Base-by-base conservation (phyloP, 768 basidiomycete species). In the Rhizopogon salebrosus region DNA sequence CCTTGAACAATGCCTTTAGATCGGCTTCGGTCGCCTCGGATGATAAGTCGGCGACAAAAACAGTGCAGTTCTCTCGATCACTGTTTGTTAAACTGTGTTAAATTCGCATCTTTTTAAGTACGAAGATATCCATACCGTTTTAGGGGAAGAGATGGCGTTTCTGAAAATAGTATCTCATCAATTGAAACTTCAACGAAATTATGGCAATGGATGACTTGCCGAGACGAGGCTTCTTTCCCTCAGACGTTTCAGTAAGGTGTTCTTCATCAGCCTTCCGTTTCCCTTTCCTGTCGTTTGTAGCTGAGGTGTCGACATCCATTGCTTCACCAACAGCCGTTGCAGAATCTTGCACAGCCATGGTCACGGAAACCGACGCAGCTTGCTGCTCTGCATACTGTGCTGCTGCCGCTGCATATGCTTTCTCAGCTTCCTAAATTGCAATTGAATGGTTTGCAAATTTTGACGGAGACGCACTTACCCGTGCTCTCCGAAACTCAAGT, bases 31-130 rank as follows among this genome's bases (percentile, higher is more conserved):
- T 74, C 9, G 77, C 75, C 10, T 71, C 75, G 16, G 67, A 40
- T 0, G 83, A 80, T 9, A 97, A 70, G 41, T 88, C 83, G 3
- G 84, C 80, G 13, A 97, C 87, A 54, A 98, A 90, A 4, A 98
- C 87, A 0, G 93, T 95, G 26, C 85, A 83, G 60, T 98, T 90
- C 72, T 99, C 97, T 41, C 97, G 92, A 70, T 99, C 97, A 58
- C 95, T 95, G 54, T 11, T 41, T 11, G 14, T 34, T 6, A 26
- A 36, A 3, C 22, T 29, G 22, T 46, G 36, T 35, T 16, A 38
- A 56, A 18, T 38, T 4, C n/a, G 23, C 11, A 10, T 36, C 26
- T 23, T 29, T 6, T 48, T 24, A 10, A 13, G 10, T 27, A 35
- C 10, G 14, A 22, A 29, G 3, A 52, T 41, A 34, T 6, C 13